phyloP scores from a whole-genome alignment of 2,329 filamentous ascomycete genomes.

The Diaporthe batatas region DNA sequence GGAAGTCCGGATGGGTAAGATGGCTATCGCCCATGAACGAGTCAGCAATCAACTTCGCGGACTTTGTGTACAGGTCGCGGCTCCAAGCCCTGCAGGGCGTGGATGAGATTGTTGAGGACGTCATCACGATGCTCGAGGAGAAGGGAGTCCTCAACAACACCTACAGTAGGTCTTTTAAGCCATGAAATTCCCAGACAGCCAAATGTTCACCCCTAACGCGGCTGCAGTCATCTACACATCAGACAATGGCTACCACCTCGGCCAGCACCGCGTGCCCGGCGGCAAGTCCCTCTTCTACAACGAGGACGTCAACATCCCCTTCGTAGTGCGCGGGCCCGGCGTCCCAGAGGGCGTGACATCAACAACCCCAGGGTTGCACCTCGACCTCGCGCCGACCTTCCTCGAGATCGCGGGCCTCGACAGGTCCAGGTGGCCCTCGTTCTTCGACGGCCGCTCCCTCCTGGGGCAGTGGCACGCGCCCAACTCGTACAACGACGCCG shows the following conservation, averaged over 20 bases:
- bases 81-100: conserved; percentile 48
- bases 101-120: conserved; percentile 52
- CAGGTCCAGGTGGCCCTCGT: conserved; percentile 43
- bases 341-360: conserved; percentile 44
- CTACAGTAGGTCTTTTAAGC: conserved; percentile 36
- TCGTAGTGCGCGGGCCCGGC: conserved; percentile 49
- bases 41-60: conserved; percentile 41
- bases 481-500: conserved; percentile 24
- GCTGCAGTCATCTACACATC: conserved; percentile 45
- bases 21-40: conserved; percentile 43
- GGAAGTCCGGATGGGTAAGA: conserved; percentile 44
- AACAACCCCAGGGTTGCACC: conserved; percentile 45
- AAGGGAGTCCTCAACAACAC: conserved; percentile 48
- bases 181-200: background rate
- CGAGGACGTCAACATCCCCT: conserved; percentile 51
- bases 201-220: background rate
- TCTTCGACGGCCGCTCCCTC: conserved; percentile 51
- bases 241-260: conserved; percentile 40
- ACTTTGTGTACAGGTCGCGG: conserved; percentile 44
- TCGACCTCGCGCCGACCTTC: conserved; percentile 50
- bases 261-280: conserved; percentile 37
- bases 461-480: conserved; percentile 49
- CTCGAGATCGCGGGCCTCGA: conserved; percentile 48
- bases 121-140: conserved; percentile 48
- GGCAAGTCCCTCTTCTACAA: conserved; percentile 49